Base-by-base conservation (phyloP, 2,329 filamentous ascomycete genomes). In the Lasiodiplodia theobromae region DNA sequence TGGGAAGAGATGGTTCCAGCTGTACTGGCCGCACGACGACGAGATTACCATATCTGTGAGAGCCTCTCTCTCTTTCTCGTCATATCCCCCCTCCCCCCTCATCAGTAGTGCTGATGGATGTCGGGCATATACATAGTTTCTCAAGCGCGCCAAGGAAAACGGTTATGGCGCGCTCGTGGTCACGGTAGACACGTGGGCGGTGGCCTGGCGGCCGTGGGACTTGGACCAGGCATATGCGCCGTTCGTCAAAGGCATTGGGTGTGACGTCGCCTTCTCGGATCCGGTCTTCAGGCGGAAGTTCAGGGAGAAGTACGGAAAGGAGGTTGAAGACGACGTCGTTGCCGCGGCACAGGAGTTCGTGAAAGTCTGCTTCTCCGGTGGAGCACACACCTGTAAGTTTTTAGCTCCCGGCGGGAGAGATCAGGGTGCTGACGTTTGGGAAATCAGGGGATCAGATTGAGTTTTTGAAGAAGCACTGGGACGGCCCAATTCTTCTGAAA, bases 1-100 rank as follows among this genome's bases (percentile, higher is more conserved):
- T 10, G 86, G 87, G 2, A 81, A 84, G 47, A 81, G 88, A 23
- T 93, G 89, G 89, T 93, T 85, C 75, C 90, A 93, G 74, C 84
- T 93, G 0, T 93, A 93, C 79, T 92, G 90, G 88, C 90, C 90
- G 0, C 79, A 83, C 23, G 85, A 87, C 71, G 84, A 92, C 68
- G 85, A 88, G 1, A 83, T 92, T 66, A 92, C 90, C 0, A 79
- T 85, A 0, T 90, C 87, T 5, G 38, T 68, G 23, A 64, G 60
- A 64, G 60, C 38, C n/a, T 18, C 6, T 28, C 1, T 8, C n/a
- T n/a, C 7, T 53, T 3, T 8, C n/a, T n/a, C 14, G 10, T 14
- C n/a, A 34, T 34, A 34, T 34, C 8, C 31, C 28, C 5, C 8
- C 8, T 5, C 28, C 4, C 28, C 28, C 28, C 4, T 28, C 18